Percentiles rank a stretch among this genome's conserved stretches.
phyloP scores from a whole-genome alignment of 352 stramenopile species.

The Phytophthora agathidicida region DNA sequence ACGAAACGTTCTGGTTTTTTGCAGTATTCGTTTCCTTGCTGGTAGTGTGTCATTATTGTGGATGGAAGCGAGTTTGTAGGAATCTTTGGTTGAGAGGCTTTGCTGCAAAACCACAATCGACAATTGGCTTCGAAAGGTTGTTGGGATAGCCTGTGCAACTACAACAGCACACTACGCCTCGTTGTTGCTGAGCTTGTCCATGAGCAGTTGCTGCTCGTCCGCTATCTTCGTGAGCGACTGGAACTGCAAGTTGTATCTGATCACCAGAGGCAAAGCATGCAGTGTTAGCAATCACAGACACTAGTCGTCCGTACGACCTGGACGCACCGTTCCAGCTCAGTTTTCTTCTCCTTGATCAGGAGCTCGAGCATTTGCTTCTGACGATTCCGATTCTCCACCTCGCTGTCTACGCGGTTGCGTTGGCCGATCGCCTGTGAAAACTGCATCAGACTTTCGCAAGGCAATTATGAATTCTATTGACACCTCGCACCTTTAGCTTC shows the following conservation, averaged over 20 bases:
- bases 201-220: constrained; percentile 80
- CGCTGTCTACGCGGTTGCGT: constrained; percentile 79
- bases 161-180: constrained; percentile 55
- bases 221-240: constrained; percentile 80
- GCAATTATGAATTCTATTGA: neutral
- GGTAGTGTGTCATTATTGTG: too few relatives aligned
- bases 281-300: constrained; percentile 8
- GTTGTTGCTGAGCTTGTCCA: constrained; percentile 91
- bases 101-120: too few relatives aligned
- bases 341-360: constrained; percentile 85
- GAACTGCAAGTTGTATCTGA: constrained; percentile 79
- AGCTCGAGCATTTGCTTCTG: constrained; percentile 84
- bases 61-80: too few relatives aligned
- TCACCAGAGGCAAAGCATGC: neutral
- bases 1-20: constrained; percentile 8
- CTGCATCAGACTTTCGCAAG: neutral
- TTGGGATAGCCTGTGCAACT: neutral
- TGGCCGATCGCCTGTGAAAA: constrained; percentile 71
- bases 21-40: too few relatives aligned
- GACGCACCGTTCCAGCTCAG: constrained; percentile 72
- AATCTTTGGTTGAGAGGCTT: too few relatives aligned
- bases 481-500: constrained; percentile 69
- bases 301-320: neutral
- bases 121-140: too few relatives aligned
- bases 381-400: constrained; percentile 83